These are phyloP conservation scores for Geosmithia putterillii DNA, from an alignment of 2,329 filamentous ascomycete genomes.

Conservation along the genomic window DNA sequence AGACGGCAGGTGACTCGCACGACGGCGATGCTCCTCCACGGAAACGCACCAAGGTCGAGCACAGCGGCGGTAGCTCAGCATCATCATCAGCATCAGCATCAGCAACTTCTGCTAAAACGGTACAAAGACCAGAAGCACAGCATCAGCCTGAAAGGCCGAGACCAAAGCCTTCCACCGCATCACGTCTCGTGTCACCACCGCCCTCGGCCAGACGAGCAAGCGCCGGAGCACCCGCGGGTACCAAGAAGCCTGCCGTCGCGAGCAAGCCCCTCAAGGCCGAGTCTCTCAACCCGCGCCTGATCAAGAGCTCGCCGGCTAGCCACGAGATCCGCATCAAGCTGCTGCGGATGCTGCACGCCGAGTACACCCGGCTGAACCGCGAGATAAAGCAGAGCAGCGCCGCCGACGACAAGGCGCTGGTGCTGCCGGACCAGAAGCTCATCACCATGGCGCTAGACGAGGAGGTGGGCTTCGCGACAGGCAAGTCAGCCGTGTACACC, in stretches of 20 bases:
- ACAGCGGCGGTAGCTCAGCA: not conserved
- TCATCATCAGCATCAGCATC: not conserved
- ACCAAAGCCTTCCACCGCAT: conserved; percentile 3
- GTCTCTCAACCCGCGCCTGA: conserved; percentile 53
- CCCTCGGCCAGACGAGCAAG: not conserved
- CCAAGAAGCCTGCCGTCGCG: not conserved
- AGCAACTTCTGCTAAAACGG: not conserved
- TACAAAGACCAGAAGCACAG: not conserved
- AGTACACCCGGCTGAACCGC: conserved; percentile 55
- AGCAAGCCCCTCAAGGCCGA: conserved; percentile 21
- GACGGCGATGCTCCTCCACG: conserved; percentile 1
- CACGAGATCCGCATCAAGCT: conserved; percentile 44
- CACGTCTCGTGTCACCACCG: not conserved
- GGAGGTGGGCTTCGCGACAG: conserved; percentile 62
- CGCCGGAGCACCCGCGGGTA: not conserved
- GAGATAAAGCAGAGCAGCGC: conserved; percentile 32
- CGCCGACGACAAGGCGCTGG: conserved; percentile 36
- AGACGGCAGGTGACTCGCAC: not conserved
- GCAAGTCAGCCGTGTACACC: conserved; percentile 59
- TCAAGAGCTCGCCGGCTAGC: conserved; percentile 43
- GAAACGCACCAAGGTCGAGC: not conserved
- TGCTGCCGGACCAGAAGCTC: conserved; percentile 52
- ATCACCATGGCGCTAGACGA: conserved; percentile 61
- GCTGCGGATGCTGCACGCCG: conserved; percentile 50
- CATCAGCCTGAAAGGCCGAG: too few relatives aligned